These are phyloP conservation scores for Fusarium sp. DNA, from an alignment of 2,329 filamentous ascomycete genomes.

Conservation along the genomic window DNA sequence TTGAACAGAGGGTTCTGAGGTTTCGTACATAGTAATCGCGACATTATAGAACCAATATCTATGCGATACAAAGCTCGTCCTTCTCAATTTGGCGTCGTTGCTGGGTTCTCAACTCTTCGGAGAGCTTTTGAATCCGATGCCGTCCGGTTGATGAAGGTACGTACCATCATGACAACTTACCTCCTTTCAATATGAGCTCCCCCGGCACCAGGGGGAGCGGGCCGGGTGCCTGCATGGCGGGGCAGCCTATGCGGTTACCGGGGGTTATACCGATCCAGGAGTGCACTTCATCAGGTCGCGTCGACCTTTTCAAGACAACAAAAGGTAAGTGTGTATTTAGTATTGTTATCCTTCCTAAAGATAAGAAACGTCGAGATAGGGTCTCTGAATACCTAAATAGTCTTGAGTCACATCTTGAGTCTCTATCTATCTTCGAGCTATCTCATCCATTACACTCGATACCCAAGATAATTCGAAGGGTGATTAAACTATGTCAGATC, in stretches of 20 bases:
- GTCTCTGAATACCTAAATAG: background rate
- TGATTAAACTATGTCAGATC: slow-evolving; percentile 1
- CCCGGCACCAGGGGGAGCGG: slow-evolving; percentile 23
- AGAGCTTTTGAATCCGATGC: slow-evolving; percentile 4
- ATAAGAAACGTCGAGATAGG: background rate
- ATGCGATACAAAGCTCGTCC: slow-evolving; percentile 19
- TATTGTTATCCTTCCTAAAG: too few species aligned
- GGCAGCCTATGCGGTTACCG: slow-evolving; percentile 28
- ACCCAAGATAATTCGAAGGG: slow-evolving; percentile 9
- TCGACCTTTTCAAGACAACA: too few species aligned
- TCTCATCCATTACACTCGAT: slow-evolving; percentile 11
- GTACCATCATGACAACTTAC: slow-evolving; percentile 39
- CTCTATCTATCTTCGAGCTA: slow-evolving; percentile 5
- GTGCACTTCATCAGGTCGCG: too few species aligned
- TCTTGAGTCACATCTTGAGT: background rate
- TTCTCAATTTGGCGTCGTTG: slow-evolving; percentile 1
- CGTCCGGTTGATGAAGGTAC: slow-evolving; percentile 26
- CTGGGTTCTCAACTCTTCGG: too few species aligned
- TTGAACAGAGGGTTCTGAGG: background rate
- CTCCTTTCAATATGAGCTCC: slow-evolving; percentile 12
- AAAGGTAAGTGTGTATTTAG: too few species aligned
- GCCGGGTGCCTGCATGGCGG: slow-evolving; percentile 32
- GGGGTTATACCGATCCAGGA: slow-evolving; percentile 11
- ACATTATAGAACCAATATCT: slow-evolving; percentile 51
- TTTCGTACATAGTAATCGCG: slow-evolving; percentile 62